phyloP scores from a whole-genome alignment of 495 filamentous ascomycete species.

The Xylaria acuta region DNA sequence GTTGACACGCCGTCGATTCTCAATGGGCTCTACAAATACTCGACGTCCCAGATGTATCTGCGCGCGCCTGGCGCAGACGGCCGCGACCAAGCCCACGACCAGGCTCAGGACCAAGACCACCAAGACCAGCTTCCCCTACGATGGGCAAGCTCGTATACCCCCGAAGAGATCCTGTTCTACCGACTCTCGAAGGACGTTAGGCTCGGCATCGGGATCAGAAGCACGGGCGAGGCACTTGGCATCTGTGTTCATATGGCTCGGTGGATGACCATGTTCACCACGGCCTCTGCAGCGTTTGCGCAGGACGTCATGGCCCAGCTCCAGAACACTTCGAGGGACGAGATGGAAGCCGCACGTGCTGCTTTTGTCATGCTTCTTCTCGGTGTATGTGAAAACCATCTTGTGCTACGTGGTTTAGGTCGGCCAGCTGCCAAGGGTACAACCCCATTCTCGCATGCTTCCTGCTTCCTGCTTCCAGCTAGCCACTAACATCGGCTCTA shows the following conservation, averaged over 20 bases:
- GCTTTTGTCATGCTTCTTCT: conserved; percentile 61
- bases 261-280: conserved; percentile 55
- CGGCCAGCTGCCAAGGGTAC: conserved; percentile 53
- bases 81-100: conserved; percentile 22
- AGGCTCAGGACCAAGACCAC: conserved; percentile 17
- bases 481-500: conserved; percentile 35
- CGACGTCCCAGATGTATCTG: conserved; percentile 51
- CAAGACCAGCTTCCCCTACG: conserved; percentile 34
- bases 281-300: conserved; percentile 48
- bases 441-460: conserved; percentile 29
- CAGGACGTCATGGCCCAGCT: conserved; percentile 49
- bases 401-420: conserved; percentile 52
- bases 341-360: conserved; percentile 58
- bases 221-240: conserved; percentile 42
- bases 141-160: conserved; percentile 56
- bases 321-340: conserved; percentile 49
- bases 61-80: conserved; percentile 37
- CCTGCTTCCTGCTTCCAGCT: conserved; percentile 15
- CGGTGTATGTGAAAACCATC: conserved; percentile 56
- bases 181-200: conserved; percentile 55
- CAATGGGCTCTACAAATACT: conserved; percentile 64
- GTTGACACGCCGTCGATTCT: conserved; percentile 65
- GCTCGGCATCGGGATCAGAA: conserved; percentile 46
- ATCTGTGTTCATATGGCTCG: conserved; percentile 44
- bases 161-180: conserved; percentile 60